Percentiles rank a stretch among this genome's conserved stretches.
Conservation (phyloP, 1,284 basidiomycete species). For the Erythrobasidium hasegawianum region DNA sequence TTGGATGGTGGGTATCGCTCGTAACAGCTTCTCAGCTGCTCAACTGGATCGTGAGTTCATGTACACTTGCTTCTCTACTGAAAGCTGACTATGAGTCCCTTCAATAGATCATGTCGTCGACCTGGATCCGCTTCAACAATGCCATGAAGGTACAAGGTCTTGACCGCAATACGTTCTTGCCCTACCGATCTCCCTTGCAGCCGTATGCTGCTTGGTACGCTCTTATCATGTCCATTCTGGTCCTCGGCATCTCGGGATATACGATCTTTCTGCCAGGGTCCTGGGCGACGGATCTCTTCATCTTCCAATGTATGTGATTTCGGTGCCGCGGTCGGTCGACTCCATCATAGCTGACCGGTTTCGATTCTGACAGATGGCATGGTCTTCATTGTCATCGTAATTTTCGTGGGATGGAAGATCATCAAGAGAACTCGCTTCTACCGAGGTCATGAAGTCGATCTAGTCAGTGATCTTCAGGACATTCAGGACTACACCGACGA, state of each 20-base stretch:
- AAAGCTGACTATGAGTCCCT: too few relatives aligned
- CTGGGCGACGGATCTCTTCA: conserved; percentile 30
- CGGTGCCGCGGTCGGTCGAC: too few relatives aligned
- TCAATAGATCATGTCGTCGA: conserved; percentile 33
- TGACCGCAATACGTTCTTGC: conserved; percentile 29
- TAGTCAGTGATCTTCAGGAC: conserved; percentile 34
- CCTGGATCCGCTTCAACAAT: conserved; percentile 39
- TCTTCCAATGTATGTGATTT: conserved; percentile 36
- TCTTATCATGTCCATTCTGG: conserved; percentile 32
- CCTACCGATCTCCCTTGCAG: conserved; percentile 27
- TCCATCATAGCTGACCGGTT: too few relatives aligned
- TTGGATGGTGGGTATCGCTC: conserved; percentile 34
- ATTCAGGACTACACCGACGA: conserved; percentile 28
- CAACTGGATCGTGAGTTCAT: conserved; percentile 33
- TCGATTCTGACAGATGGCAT: too few relatives aligned
- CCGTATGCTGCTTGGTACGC: conserved; percentile 38
- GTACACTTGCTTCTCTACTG: too few relatives aligned
- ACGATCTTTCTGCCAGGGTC: conserved; percentile 33
- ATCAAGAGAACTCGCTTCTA: conserved; percentile 38
- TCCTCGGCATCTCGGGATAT: conserved; percentile 41
- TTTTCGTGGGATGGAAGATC: conserved; percentile 44
- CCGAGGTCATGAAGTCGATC: conserved; percentile 25
- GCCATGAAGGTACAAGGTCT: conserved; percentile 38
- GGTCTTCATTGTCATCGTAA: conserved; percentile 45
- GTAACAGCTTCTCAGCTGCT: conserved; percentile 35